phyloP scores from a whole-genome alignment of 176 grass and related monocot species.

The maize (Zea mays) region DNA sequence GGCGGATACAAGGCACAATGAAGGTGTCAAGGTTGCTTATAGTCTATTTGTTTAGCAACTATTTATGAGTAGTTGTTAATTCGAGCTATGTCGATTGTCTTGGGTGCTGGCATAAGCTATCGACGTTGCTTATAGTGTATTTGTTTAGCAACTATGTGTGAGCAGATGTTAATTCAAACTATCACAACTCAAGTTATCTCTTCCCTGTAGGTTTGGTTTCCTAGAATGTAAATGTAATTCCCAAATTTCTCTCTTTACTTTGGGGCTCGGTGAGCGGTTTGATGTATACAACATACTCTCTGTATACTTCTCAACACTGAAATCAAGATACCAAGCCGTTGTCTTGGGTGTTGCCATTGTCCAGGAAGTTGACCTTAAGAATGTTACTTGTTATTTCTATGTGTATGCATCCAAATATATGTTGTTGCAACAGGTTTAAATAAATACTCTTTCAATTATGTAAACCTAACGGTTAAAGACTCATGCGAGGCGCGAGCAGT shows the following conservation, averaged over 20 bases:
- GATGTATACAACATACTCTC: slow-evolving; percentile 76
- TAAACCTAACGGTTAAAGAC: too few species aligned
- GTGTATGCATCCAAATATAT: too few species aligned
- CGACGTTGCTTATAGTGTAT: slow-evolving; percentile 42
- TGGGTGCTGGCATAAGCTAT: slow-evolving; percentile 21
- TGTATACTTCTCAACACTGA: slow-evolving; percentile 56
- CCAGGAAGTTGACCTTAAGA: slow-evolving; percentile 54
- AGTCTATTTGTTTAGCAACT: too few species aligned
- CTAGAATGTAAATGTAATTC: slow-evolving; percentile 70
- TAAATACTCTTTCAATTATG: too few species aligned
- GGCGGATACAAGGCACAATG: slow-evolving; percentile 41
- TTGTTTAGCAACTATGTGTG: not conserved
- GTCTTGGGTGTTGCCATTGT: slow-evolving; percentile 7
- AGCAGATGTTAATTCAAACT: not conserved
- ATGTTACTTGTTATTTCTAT: not conserved
- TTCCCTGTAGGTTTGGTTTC: slow-evolving; percentile 55
- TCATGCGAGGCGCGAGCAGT: too few species aligned
- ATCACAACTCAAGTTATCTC: slow-evolving; percentile 17
- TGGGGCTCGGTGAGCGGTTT: slow-evolving; percentile 56
- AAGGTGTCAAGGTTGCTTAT: slow-evolving; percentile 46
- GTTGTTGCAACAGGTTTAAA: too few species aligned
- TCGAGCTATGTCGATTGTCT: too few species aligned
- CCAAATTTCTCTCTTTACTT: slow-evolving; percentile 58
- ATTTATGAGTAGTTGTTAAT: too few species aligned
- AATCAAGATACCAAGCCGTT: slow-evolving; percentile 25